These are phyloP conservation scores for Rhizopogon vinicolor DNA, from an alignment of 768 basidiomycete species.

Conservation along the genomic window DNA sequence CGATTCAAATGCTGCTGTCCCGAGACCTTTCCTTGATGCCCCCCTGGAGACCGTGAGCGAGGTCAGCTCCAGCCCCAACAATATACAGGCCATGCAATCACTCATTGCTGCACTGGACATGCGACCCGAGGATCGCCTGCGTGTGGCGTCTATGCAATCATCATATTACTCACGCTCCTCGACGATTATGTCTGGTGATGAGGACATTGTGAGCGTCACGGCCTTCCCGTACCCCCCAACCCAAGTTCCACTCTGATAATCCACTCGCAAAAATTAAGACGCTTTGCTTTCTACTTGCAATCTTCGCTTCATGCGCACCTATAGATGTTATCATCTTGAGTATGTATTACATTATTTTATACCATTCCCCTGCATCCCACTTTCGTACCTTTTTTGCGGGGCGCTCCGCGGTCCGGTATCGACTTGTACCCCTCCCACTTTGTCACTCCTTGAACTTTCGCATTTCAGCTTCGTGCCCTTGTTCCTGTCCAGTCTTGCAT, in stretches of 20 bases:
- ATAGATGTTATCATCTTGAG: constrained; percentile 7
- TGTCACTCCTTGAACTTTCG: constrained; percentile 2
- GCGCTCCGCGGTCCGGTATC: constrained; percentile 2
- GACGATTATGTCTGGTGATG: constrained; percentile 15
- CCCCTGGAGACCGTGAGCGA: too few relatives aligned
- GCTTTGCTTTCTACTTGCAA: neutral
- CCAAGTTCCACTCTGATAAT: constrained; percentile 7
- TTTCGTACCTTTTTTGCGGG: neutral
- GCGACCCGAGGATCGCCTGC: constrained; percentile 41
- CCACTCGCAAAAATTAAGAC: neutral
- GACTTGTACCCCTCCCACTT: neutral
- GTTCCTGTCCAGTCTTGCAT: constrained; percentile 4
- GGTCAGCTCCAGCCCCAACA: constrained; percentile 32
- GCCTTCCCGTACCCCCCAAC: constrained; percentile 28
- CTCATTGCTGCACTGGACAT: constrained; percentile 64
- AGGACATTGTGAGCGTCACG: constrained; percentile 16
- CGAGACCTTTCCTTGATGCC: constrained; percentile 21
- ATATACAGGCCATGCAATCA: constrained; percentile 55
- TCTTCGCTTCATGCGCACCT: neutral
- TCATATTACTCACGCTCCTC: constrained; percentile 33
- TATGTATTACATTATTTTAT: constrained; percentile 10
- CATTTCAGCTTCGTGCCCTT: constrained; percentile 3
- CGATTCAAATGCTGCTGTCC: constrained; percentile 26
- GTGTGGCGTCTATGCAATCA: constrained; percentile 57
- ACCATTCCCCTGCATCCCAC: neutral